Evolutionary conservation across 345 rosid genomes (phyloP), one percentile per base, ranked within the genome.

Genomic region (Populus deltoides): DNA sequence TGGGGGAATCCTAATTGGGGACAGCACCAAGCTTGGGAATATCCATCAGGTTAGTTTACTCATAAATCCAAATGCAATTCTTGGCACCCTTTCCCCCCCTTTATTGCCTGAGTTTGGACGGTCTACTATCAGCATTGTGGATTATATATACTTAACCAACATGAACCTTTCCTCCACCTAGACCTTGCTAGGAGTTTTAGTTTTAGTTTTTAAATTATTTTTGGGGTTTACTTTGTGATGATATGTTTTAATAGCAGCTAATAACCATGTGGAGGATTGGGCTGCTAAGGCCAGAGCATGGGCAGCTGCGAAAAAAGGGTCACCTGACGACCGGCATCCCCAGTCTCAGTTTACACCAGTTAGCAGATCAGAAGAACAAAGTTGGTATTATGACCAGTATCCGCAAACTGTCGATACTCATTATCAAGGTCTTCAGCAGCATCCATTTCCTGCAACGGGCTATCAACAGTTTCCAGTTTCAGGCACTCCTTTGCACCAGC

Each of bases 271-370:
- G 55, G 97, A 94, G 81, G 97, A 97, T 70, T 97, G 99, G 99
- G 98, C 91, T 85, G 96, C 97, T 55, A 92, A 87, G 88, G 99
- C 99, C 25, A 91, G 89, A 83, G 98, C 94, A 65, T 97, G 97
- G 98, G 98, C 97, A 70, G 86, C 81, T 80, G 82, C 94, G 25
- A 87, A 78, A 47, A 57, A 85, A 55, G 85, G 88, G 73, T 83
- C 91, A 27, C 83, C 75, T 81, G 91, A 88, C 67, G 89, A 85
- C 75, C 98, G 90, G 55, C 86, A 81, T 22, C 51, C 86, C 6
- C 97, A 87, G 43, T 66, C 90, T 59, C 91, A 87, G 74, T 81
- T 83, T 24, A 80, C 85, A 11, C 87, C 81, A 73, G 81, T 68
- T 67, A 79, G 80, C 74, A 86, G 90, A 83, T 78, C 81, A 16